Evolutionary conservation across 345 rosid genomes (phyloP).

Genomic region (Camelina neglecta): DNA sequence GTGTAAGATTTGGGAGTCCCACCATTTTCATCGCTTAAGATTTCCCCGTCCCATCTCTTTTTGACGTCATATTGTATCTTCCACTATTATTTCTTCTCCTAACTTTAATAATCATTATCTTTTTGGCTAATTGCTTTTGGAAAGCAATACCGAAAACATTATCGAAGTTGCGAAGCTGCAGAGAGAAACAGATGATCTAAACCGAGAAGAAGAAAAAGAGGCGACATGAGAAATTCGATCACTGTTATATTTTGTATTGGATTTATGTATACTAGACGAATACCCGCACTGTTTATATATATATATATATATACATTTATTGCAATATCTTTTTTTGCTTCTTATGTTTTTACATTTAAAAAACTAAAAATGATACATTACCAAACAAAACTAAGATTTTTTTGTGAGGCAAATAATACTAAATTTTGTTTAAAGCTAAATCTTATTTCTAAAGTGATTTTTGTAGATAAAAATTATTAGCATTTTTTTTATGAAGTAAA

Average conservation of each 20-base stretch:
- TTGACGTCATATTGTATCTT: slow-evolving; percentile 27
- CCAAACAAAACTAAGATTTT: no score
- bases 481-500: no score
- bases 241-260: background rate
- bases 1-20: slow-evolving; percentile 47
- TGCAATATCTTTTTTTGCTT: no score
- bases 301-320: no score
- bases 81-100: slow-evolving; percentile 27
- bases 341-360: no score
- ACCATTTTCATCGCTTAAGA: slow-evolving; percentile 38
- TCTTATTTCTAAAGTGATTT: no score
- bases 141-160: background rate
- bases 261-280: no score
- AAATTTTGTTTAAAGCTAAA: no score
- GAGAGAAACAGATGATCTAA: background rate
- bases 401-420: no score
- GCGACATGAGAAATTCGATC: background rate
- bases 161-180: slow-evolving; percentile 1
- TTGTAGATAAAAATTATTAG: no score
- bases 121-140: slow-evolving; percentile 17
- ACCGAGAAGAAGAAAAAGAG: background rate
- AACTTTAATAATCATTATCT: slow-evolving; percentile 32
- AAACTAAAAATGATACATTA: no score
- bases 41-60: slow-evolving; percentile 39
- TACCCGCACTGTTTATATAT: no score